Percentiles rank a stretch among this genome's conserved stretches.
These are phyloP conservation scores for Daldinia grandis DNA, from an alignment of 495 filamentous ascomycete genomes.

Conservation along the genomic window DNA sequence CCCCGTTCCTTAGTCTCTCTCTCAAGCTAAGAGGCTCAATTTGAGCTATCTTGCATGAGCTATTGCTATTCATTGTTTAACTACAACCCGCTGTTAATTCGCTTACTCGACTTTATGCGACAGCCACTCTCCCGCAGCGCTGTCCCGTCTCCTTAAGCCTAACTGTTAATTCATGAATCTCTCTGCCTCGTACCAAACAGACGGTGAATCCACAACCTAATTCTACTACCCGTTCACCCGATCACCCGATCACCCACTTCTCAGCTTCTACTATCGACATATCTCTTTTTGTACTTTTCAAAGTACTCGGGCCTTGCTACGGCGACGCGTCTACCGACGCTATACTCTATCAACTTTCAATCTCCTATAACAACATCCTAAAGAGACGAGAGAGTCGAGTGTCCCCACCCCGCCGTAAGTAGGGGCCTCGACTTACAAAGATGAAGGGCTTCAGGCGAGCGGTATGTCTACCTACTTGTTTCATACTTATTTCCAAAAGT, in stretches of 20 bases:
- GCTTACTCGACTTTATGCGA: constrained; percentile 22
- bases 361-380: constrained; percentile 12
- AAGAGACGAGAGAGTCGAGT: constrained; percentile 35
- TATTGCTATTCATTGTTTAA: constrained; percentile 20
- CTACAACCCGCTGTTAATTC: constrained; percentile 5
- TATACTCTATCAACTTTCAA: constrained; percentile 8
- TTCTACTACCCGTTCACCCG: constrained; percentile 4
- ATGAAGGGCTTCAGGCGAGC: constrained; percentile 99
- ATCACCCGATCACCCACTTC: constrained; percentile 7
- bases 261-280: constrained; percentile 11
- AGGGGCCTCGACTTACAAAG: constrained; percentile 61
- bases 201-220: constrained; percentile 31
- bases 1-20: constrained; percentile 10
- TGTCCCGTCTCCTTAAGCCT: constrained; percentile 24
- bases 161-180: constrained; percentile 17
- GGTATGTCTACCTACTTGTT: constrained; percentile 65
- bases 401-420: constrained; percentile 46
- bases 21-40: constrained; percentile 36
- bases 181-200: constrained; percentile 25
- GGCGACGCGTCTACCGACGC: constrained; percentile 26
- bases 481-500: neutral
- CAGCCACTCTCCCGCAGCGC: constrained; percentile 26
- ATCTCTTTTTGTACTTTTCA: neutral
- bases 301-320: neutral
- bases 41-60: constrained; percentile 32